phyloP scores from a whole-genome alignment of 257 asterid genomes.

The Echites panduratus region DNA sequence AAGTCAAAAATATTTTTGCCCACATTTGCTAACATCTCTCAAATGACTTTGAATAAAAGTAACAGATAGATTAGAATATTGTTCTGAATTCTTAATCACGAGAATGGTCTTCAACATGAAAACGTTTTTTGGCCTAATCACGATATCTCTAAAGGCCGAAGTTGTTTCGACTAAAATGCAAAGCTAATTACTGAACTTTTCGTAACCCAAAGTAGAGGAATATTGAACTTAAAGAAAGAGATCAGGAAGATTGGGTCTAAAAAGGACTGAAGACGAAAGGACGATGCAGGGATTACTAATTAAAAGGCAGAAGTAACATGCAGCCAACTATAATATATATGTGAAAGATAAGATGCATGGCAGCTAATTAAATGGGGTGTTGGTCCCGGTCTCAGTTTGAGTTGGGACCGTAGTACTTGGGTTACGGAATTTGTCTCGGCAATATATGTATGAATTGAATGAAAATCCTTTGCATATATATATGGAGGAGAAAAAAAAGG shows the following conservation, averaged over 20 bases:
- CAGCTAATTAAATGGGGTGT: not conserved
- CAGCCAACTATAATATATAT: conserved; percentile 16
- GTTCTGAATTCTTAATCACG: too few species aligned
- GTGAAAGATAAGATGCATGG: not conserved
- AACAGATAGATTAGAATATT: too few species aligned
- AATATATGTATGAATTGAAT: not conserved
- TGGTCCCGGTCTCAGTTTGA: not conserved
- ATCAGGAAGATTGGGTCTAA: not conserved
- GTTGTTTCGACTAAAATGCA: too few species aligned
- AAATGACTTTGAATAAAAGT: too few species aligned
- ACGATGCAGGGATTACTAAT: not conserved
- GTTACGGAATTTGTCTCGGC: conserved; percentile 10
- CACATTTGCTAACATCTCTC: too few species aligned
- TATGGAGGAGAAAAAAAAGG: not conserved
- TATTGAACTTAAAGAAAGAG: not conserved
- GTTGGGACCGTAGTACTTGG: conserved; percentile 15
- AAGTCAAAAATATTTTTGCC: too few species aligned
- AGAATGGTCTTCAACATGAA: not conserved
- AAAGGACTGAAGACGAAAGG: conserved; percentile 11
- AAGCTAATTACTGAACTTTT: too few species aligned
- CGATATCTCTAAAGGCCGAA: not conserved
- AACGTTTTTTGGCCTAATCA: not conserved
- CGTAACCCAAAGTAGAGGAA: too few species aligned
- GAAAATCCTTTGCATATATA: not conserved
- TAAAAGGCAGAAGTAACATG: conserved; percentile 20